Evolutionary conservation across 2,329 filamentous ascomycete genomes (phyloP).

Genomic region (Trematosphaeria pertusa): DNA sequence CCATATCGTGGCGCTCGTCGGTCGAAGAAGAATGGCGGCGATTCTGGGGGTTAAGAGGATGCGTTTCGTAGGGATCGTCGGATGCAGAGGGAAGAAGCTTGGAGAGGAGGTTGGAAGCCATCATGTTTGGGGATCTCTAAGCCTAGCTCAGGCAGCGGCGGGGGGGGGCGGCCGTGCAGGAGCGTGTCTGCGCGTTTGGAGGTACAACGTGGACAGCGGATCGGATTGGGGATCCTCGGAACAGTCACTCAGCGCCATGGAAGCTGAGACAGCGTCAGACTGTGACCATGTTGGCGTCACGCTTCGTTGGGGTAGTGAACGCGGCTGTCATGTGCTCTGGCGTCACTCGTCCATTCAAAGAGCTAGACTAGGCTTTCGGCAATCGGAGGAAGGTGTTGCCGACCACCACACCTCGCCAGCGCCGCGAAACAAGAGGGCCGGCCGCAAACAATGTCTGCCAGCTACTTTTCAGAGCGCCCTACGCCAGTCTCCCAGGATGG

Average conservation of each 20-base stretch:
- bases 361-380: conserved; percentile 27
- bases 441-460: conserved; percentile 33
- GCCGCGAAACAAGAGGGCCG: not conserved
- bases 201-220: conserved; percentile 22
- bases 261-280: conserved; percentile 20
- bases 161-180: conserved; percentile 34
- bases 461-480: conserved; percentile 41
- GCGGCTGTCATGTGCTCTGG: conserved; percentile 28
- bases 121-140: conserved; percentile 44
- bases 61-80: conserved; percentile 57
- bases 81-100: conserved; percentile 58
- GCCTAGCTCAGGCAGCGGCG: conserved; percentile 33
- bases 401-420: conserved; percentile 8
- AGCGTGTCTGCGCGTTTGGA: conserved; percentile 12
- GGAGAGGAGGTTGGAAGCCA: conserved; percentile 62
- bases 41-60: conserved; percentile 24
- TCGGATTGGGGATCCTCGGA: conserved; percentile 25
- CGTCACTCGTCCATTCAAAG: conserved; percentile 12
- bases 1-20: conserved; percentile 56
- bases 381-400: conserved; percentile 12
- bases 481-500: conserved; percentile 35
- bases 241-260: conserved; percentile 28
- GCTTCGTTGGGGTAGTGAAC: conserved; percentile 16
- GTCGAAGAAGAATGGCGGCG: conserved; percentile 34
- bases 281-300: conserved; percentile 29